Evolutionary conservation across 75 land plant genomes (phyloP).

Genomic region (Selaginella tamariscina): DNA sequence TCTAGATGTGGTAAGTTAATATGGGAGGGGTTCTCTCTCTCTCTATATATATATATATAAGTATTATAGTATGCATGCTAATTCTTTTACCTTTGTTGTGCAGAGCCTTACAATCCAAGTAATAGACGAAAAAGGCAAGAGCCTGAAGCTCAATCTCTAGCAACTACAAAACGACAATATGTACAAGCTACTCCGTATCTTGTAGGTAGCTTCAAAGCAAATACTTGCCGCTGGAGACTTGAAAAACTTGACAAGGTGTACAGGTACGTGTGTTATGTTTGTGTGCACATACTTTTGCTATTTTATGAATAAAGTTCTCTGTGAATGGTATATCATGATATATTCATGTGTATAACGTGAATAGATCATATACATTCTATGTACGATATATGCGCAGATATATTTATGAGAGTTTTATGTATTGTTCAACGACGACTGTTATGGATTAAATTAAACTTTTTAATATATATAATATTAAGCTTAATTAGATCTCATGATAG

Average conservation of each 20-base stretch:
- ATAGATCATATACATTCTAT: no score
- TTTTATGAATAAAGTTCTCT: no score
- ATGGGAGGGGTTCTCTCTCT: background rate
- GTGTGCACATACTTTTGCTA: no score
- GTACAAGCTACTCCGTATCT: constrained; percentile 71
- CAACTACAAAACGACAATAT: constrained; percentile 60
- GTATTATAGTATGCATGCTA: background rate
- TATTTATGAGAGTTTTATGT: no score
- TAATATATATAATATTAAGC: no score
- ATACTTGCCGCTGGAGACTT: background rate
- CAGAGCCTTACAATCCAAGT: constrained; percentile 71
- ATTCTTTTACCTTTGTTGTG: no score
- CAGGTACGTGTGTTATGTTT: background rate
- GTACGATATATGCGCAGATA: no score
- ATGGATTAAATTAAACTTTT: no score
- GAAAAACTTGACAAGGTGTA: background rate
- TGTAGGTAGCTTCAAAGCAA: constrained; percentile 31
- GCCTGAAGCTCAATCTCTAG: constrained; percentile 71
- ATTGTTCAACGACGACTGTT: no score
- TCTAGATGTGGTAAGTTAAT: constrained; percentile 60
- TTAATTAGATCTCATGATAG: no score
- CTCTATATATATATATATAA: background rate
- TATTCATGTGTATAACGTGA: no score
- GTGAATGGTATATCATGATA: no score
- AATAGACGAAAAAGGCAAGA: constrained; percentile 73